phyloP scores from a whole-genome alignment of 495 filamentous ascomycete genomes.

The Haplographium delicatum region DNA sequence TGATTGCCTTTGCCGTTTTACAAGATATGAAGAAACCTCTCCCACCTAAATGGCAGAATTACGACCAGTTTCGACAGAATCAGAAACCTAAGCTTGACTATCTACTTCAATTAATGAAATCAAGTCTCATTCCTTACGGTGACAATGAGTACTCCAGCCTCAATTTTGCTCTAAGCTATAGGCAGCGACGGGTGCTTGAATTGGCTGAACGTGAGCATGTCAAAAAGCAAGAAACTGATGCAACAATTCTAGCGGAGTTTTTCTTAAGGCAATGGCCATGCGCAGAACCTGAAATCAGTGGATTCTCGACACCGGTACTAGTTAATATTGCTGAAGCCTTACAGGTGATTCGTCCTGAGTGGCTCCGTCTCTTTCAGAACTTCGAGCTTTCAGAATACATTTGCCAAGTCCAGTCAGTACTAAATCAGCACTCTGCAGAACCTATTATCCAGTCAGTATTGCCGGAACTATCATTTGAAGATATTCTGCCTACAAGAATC shows the following conservation, averaged over 20 bases:
- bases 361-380: constrained; percentile 17
- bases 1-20: constrained; percentile 35
- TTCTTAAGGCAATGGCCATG: constrained; percentile 38
- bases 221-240: constrained; percentile 22
- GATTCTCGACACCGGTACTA: constrained; percentile 13
- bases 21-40: constrained; percentile 29
- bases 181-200: constrained; percentile 24
- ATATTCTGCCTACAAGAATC: constrained; percentile 11
- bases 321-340: constrained; percentile 9
- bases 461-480: constrained; percentile 5
- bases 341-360: constrained; percentile 14
- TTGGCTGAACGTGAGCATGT: constrained; percentile 24
- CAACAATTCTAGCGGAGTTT: constrained; percentile 27
- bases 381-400: constrained; percentile 10
- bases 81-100: not conserved
- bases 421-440: not conserved
- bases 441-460: not conserved
- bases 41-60: constrained; percentile 28
- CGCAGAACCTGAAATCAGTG: constrained; percentile 23
- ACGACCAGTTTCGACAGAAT: constrained; percentile 23
- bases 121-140: not conserved
- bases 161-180: constrained; percentile 11
- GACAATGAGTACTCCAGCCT: not conserved
- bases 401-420: constrained; percentile 3
- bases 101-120: not conserved